Evolutionary conservation across 805 yeast genomes (phyloP).

Genomic region (Clavispora santaluciae): DNA sequence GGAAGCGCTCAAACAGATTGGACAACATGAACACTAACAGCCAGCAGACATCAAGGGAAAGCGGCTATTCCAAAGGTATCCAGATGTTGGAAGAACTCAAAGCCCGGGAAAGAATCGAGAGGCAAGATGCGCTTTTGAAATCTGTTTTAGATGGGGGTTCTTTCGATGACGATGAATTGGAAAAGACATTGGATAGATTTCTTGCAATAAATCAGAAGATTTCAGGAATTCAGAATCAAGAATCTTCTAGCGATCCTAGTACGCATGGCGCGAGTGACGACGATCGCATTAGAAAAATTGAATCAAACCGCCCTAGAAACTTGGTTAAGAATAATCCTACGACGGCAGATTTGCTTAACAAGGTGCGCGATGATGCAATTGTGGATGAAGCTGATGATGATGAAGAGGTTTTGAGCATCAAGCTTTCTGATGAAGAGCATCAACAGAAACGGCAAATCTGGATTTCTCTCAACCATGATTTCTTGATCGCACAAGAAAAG

Average conservation of each 20-base stretch:
- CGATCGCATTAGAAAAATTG: slow-evolving; percentile 16
- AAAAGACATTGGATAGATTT: slow-evolving; percentile 13
- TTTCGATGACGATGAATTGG: slow-evolving; percentile 22
- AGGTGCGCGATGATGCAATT: slow-evolving; percentile 56
- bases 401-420: slow-evolving; percentile 60
- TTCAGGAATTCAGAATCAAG: not conserved
- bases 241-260: not conserved
- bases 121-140: slow-evolving; percentile 19
- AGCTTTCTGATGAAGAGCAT: slow-evolving; percentile 67
- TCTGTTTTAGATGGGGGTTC: slow-evolving; percentile 30
- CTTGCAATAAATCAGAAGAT: slow-evolving; percentile 8
- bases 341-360: slow-evolving; percentile 47
- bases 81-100: not conserved
- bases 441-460: slow-evolving; percentile 76
- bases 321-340: slow-evolving; percentile 52
- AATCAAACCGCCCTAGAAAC: slow-evolving; percentile 39
- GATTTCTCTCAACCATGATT: slow-evolving; percentile 87
- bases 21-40: not conserved
- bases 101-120: slow-evolving; percentile 3
- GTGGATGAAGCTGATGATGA: slow-evolving; percentile 71
- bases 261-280: slow-evolving; percentile 8
- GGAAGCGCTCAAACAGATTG: not conserved
- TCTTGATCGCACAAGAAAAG: slow-evolving; percentile 75
- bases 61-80: not conserved
- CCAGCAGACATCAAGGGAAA: not conserved